A percentile compares a stretch with the other conserved stretches of the same genome.
phyloP scores from a whole-genome alignment of 2,329 filamentous ascomycete genomes.

The Onygenales sp. region DNA sequence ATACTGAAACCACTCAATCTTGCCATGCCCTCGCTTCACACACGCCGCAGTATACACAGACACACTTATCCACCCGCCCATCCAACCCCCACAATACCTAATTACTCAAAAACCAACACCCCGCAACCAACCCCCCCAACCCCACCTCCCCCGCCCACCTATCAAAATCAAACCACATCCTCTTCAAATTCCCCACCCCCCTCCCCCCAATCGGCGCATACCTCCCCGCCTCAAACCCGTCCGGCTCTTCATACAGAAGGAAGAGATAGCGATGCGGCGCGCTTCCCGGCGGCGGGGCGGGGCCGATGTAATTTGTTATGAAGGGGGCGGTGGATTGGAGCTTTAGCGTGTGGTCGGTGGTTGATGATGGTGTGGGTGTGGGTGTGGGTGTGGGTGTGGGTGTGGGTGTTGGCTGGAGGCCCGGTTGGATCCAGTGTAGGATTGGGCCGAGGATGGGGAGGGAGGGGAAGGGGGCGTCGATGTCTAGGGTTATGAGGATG shows the following conservation, averaged over 20 bases:
- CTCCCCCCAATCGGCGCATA: conserved; percentile 21
- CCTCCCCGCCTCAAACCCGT: conserved; percentile 24
- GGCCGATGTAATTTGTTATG: conserved; percentile 33
- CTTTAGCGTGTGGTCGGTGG: neutral
- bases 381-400: neutral
- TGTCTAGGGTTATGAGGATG: conserved; percentile 18
- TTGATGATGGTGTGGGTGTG: neutral
- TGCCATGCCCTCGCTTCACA: neutral
- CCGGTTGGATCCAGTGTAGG: conserved; percentile 25
- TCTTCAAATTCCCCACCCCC: conserved; percentile 17
- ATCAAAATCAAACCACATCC: neutral
- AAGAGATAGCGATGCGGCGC: conserved; percentile 43
- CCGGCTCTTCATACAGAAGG: conserved; percentile 41
- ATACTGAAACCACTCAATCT: too few relatives aligned
- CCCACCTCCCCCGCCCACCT: neutral
- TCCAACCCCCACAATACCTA: neutral
- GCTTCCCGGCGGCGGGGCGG: conserved; percentile 38
- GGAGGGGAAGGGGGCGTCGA: conserved; percentile 23
- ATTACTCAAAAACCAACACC: neutral
- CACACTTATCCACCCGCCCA: neutral
- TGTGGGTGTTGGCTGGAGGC: conserved; percentile 8
- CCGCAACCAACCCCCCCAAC: neutral
- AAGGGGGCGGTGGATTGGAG: conserved; percentile 11
- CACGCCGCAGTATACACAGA: neutral
- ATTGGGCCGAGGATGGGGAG: conserved; percentile 19